phyloP scores from a whole-genome alignment of 768 basidiomycete genomes.

The Termitomyces sp. region DNA sequence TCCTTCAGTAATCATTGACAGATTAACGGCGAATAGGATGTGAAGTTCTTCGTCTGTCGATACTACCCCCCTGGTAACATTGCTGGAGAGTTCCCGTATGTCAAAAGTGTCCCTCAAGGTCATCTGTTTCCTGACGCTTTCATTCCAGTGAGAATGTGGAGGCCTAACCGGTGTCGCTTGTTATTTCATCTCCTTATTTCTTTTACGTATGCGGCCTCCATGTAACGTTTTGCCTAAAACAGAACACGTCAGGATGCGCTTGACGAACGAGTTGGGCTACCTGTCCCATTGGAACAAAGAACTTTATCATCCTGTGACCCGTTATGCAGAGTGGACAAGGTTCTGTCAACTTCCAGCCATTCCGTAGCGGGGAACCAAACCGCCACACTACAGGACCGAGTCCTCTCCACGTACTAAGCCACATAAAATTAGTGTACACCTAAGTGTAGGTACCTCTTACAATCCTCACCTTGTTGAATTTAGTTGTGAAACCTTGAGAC shows the following conservation, averaged over 20 bases:
- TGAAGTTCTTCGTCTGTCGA: slow-evolving; percentile 65
- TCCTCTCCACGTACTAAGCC: not conserved
- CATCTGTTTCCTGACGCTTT: not conserved
- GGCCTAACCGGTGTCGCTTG: slow-evolving; percentile 20
- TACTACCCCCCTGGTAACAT: slow-evolving; percentile 64
- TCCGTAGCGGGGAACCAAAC: too few species aligned
- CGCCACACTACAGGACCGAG: too few species aligned
- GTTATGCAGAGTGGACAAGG: too few species aligned
- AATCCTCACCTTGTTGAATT: not conserved
- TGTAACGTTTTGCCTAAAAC: too few species aligned
- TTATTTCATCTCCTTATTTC: slow-evolving; percentile 1
- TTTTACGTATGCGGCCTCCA: not conserved
- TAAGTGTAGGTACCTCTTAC: not conserved
- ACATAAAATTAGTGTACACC: not conserved
- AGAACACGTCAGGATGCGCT: too few species aligned
- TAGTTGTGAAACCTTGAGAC: not conserved
- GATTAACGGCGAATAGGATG: slow-evolving; percentile 30
- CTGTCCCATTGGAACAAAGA: too few species aligned
- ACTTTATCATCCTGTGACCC: too few species aligned
- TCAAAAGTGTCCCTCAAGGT: slow-evolving; percentile 9
- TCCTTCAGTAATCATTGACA: not conserved
- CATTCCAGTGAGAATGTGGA: slow-evolving; percentile 39
- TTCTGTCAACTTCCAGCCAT: too few species aligned
- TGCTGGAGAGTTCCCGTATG: slow-evolving; percentile 55
- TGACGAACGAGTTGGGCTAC: too few species aligned